A percentile compares a stretch with the other conserved stretches of the same genome.
Conservation (phyloP, 129 eudicot genomes). For the Smallanthus sonchifolius region DNA sequence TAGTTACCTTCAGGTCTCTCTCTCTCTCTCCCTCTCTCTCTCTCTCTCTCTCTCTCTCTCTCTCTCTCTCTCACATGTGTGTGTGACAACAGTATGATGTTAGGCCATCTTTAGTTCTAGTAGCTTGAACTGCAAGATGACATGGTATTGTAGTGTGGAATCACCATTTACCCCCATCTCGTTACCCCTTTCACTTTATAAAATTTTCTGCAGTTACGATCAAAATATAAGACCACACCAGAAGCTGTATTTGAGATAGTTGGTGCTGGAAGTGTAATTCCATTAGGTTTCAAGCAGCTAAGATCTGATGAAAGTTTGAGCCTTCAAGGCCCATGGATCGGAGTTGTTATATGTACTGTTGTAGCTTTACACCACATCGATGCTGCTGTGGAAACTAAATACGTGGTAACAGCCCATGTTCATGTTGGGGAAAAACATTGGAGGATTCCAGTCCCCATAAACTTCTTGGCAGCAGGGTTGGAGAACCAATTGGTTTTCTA, state of each 20-base stretch:
- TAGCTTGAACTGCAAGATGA: too few species aligned
- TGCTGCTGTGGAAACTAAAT: not conserved
- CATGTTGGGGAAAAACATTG: not conserved
- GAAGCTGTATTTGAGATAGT: slow-evolving; percentile 21
- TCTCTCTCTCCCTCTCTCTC: slow-evolving; percentile 4
- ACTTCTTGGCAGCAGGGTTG: slow-evolving; percentile 4
- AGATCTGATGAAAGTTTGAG: not conserved
- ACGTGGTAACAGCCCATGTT: slow-evolving; percentile 11
- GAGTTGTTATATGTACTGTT: slow-evolving; percentile 14
- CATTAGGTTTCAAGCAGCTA: not conserved
- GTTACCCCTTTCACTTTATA: not conserved
- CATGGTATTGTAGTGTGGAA: not conserved
- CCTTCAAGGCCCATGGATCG: too few species aligned
- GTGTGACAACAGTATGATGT: not conserved
- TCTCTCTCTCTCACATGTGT: too few species aligned
- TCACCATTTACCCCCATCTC: not conserved
- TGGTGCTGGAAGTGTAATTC: too few species aligned
- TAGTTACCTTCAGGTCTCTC: slow-evolving; percentile 15
- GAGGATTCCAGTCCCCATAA: too few species aligned
- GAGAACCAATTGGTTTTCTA: slow-evolving; percentile 20
- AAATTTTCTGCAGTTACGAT: not conserved
- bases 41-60: too few species aligned
- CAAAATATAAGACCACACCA: slow-evolving; percentile 6
- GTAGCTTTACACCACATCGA: not conserved
- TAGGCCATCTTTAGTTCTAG: not conserved